phyloP scores from a whole-genome alignment of 2,329 filamentous ascomycete species.

The Claviceps fusiformis region DNA sequence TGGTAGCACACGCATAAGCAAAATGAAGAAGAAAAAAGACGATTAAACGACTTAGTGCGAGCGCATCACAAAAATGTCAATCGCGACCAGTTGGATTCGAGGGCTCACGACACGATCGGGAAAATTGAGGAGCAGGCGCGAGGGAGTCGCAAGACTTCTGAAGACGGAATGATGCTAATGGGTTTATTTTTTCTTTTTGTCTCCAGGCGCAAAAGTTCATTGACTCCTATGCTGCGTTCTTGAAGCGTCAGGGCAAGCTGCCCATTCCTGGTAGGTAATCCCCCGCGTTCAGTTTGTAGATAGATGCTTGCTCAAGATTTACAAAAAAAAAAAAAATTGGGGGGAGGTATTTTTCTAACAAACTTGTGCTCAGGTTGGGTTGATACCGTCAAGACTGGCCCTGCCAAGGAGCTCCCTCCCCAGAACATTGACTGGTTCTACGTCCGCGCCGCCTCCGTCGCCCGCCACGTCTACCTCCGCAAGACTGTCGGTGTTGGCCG shows the following conservation, averaged over 20 bases:
- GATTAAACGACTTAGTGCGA: not conserved
- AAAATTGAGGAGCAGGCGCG: constrained; percentile 48
- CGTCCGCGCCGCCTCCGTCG: constrained; percentile 82
- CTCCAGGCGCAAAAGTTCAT: constrained; percentile 79
- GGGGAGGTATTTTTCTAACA: not conserved
- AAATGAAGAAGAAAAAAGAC: not conserved
- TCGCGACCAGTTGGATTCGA: constrained; percentile 1
- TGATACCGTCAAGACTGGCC: constrained; percentile 97
- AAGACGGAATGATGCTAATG: constrained; percentile 65
- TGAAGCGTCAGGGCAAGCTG: constrained; percentile 91
- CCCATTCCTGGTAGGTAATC: constrained; percentile 67
- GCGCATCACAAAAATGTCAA: no score
- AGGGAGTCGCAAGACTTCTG: constrained; percentile 61
- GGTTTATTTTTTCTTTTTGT: constrained; percentile 21
- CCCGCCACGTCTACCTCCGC: constrained; percentile 97
- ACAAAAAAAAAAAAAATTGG: no score
- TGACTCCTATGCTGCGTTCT: constrained; percentile 69
- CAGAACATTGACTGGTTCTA: constrained; percentile 98
- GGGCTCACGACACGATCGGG: constrained; percentile 10
- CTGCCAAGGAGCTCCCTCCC: constrained; percentile 92
- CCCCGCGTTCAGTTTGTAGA: no score
- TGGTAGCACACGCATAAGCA: no score
- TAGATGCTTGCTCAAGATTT: no score
- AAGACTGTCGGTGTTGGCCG: constrained; percentile 99
- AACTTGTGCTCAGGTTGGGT: constrained; percentile 61